A percentile compares a stretch with the other conserved stretches of the same genome.
Evolutionary conservation across 1,139 yeast species (phyloP).

Genomic region (Torulaspora pretoriensis): DNA sequence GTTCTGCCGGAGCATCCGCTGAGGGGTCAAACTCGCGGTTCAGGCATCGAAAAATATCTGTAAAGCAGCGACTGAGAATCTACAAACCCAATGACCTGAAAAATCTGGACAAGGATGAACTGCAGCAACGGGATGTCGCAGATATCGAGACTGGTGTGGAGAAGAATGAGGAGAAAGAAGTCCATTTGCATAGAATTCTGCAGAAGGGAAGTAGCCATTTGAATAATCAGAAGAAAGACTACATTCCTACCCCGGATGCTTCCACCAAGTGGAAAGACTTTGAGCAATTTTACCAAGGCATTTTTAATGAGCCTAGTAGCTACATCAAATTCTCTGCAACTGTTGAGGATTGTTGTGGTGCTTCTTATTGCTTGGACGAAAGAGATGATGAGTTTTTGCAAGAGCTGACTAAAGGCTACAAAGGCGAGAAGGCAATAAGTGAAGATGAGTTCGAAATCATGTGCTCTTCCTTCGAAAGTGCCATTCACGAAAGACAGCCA

Average conservation of each 20-base stretch:
- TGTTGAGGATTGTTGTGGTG: conserved; percentile 88
- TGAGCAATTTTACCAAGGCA: conserved; percentile 60
- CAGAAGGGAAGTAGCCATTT: conserved; percentile 35
- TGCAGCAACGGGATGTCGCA: conserved; percentile 73
- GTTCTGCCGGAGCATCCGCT: conserved; percentile 10
- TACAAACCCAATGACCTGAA: conserved; percentile 77
- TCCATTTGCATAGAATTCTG: conserved; percentile 82
- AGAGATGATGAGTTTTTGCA: conserved; percentile 65
- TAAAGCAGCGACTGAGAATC: conserved; percentile 81
- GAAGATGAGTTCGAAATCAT: conserved; percentile 86
- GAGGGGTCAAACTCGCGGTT: conserved; percentile 43
- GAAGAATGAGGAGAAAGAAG: conserved; percentile 95
- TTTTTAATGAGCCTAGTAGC: conserved; percentile 66
- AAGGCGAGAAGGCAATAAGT: conserved; percentile 41
- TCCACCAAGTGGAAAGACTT: conserved; percentile 80
- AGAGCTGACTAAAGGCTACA: conserved; percentile 38
- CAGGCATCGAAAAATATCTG: conserved; percentile 87
- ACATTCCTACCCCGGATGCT: conserved; percentile 97
- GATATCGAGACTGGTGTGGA: conserved; percentile 97
- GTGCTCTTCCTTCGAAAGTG: conserved; percentile 68
- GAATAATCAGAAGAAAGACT: conserved; percentile 47
- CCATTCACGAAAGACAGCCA: conserved; percentile 79
- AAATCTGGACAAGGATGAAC: conserved; percentile 66
- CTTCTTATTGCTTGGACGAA: conserved; percentile 88
- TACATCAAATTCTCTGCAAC: conserved; percentile 91